Percentiles rank a stretch among this genome's conserved stretches.
Conservation (phyloP, 192 early-diverging fungal genomes). For the Gaertneriomyces semiglobifer region DNA sequence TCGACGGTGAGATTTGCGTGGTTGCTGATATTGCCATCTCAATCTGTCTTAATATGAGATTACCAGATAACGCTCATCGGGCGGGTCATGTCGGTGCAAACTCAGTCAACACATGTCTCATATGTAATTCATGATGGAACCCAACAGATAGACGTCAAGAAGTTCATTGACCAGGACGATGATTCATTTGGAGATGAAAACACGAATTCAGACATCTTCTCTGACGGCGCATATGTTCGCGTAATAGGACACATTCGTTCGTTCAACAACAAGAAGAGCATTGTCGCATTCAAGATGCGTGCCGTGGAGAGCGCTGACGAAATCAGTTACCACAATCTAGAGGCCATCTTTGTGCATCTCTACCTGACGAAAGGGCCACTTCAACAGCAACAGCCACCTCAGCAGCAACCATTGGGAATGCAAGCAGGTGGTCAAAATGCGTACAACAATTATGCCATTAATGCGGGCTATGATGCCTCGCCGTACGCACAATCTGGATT, state of each 20-base stretch:
- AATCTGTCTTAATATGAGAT: neutral
- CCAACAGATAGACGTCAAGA: conserved; percentile 66
- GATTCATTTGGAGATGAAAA: conserved; percentile 20
- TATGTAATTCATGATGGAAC: conserved; percentile 82
- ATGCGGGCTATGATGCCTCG: conserved; percentile 2
- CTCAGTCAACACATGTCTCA: conserved; percentile 56
- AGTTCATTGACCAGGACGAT: conserved; percentile 53
- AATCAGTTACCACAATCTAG: conserved; percentile 71
- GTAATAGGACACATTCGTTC: conserved; percentile 66
- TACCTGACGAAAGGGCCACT: conserved; percentile 45
- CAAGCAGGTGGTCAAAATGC: neutral
- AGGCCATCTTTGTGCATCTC: conserved; percentile 64
- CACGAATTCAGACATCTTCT: conserved; percentile 27
- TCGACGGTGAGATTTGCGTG: conserved; percentile 45
- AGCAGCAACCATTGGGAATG: neutral
- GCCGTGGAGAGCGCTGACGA: conserved; percentile 71
- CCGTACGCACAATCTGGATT: neutral
- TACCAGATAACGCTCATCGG: conserved; percentile 69
- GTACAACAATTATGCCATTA: neutral
- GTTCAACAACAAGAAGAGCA: conserved; percentile 54
- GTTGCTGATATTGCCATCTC: too few species aligned
- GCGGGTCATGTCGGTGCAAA: conserved; percentile 54
- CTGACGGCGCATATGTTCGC: conserved; percentile 65
- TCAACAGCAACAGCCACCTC: neutral
- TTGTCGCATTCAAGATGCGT: conserved; percentile 57